Conservation (phyloP, 2,329 filamentous ascomycete genomes). For the Fusarium sublunatum region DNA sequence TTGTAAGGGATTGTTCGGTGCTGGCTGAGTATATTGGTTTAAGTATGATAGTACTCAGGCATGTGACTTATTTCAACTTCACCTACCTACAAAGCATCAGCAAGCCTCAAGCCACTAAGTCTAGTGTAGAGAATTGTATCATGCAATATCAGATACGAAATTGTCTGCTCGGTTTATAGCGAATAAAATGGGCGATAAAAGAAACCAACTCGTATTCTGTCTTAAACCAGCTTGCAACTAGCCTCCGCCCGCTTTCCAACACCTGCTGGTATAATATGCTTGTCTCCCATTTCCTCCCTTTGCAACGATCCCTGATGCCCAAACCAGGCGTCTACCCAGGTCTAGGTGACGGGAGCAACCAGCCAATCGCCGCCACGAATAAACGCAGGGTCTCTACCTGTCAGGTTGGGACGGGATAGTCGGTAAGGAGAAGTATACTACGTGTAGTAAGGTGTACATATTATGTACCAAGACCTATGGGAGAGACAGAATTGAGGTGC, state of each 20-base stretch:
- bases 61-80: too few relatives aligned
- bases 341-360: slow-evolving; percentile 14
- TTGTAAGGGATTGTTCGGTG: not conserved
- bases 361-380: too few relatives aligned
- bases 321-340: slow-evolving; percentile 12
- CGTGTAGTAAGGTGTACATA: not conserved
- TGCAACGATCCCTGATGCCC: slow-evolving; percentile 14
- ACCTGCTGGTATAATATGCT: slow-evolving; percentile 12
- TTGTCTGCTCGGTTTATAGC: not conserved
- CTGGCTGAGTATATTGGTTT: not conserved
- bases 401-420: slow-evolving; percentile 12
- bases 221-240: slow-evolving; percentile 2
- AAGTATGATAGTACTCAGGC: too few relatives aligned
- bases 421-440: slow-evolving; percentile 20
- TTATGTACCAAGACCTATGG: too few relatives aligned
- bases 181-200: not conserved
- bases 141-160: not conserved
- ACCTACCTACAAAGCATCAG: too few relatives aligned
- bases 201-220: not conserved
- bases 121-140: not conserved
- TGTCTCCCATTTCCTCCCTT: slow-evolving; percentile 12
- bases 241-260: slow-evolving; percentile 4
- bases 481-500: not conserved
- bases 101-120: too few relatives aligned
- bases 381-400: not conserved